These are phyloP conservation scores for Westerdykella ornata DNA, from an alignment of 2,329 filamentous ascomycete genomes.

Conservation along the genomic window DNA sequence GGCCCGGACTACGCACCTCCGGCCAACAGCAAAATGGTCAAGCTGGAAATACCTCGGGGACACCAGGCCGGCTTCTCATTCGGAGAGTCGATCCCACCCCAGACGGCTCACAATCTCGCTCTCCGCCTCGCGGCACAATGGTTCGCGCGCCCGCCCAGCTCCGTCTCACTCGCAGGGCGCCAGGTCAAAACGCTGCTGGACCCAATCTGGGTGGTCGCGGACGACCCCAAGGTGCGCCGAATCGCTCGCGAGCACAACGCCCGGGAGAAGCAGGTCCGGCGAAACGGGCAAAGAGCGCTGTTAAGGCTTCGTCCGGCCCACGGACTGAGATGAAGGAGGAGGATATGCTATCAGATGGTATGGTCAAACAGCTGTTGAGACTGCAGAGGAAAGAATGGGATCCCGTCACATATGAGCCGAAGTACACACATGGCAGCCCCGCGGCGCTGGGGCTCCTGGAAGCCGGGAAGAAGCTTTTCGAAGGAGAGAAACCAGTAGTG, in stretches of 20 bases:
- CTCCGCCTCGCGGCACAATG: conserved; percentile 18
- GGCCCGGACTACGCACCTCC: neutral
- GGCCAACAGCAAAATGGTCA: conserved; percentile 2
- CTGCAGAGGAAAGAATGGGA: conserved; percentile 34
- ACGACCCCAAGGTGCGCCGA: conserved; percentile 4
- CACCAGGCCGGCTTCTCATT: conserved; percentile 1
- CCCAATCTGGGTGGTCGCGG: conserved; percentile 25
- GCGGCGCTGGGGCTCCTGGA: conserved; percentile 28
- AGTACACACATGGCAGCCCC: conserved; percentile 30
- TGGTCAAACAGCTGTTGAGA: conserved; percentile 29
- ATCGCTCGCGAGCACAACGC: conserved; percentile 1
- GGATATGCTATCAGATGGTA: conserved; percentile 20
- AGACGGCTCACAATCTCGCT: neutral
- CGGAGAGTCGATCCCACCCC: neutral
- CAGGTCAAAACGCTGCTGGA: conserved; percentile 4
- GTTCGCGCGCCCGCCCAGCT: conserved; percentile 26
- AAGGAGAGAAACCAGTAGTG: conserved; percentile 25
- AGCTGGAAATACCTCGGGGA: conserved; percentile 4
- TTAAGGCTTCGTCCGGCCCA: neutral
- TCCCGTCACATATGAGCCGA: conserved; percentile 30
- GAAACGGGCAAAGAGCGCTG: conserved; percentile 2
- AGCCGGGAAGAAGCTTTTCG: conserved; percentile 27
- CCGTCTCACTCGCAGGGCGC: conserved; percentile 14
- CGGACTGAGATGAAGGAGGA: conserved; percentile 9
- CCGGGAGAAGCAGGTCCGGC: conserved; percentile 10